Percentiles rank a stretch among this genome's conserved stretches.
Evolutionary conservation across 108 stramenopile species (phyloP).

Genomic region (Cyclotella sp.): DNA sequence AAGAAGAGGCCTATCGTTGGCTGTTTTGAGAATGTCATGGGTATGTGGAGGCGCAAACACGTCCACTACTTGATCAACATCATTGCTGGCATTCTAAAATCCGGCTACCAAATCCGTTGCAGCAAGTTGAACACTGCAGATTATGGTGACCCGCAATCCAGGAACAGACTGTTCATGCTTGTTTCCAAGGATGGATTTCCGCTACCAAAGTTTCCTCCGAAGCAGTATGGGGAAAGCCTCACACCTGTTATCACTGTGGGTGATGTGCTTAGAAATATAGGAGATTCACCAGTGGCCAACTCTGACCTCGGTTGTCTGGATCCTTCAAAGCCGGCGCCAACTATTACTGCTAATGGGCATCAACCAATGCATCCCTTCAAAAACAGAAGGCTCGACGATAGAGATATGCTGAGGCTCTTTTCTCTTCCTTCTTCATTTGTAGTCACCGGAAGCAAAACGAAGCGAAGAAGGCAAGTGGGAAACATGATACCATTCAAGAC

Average conservation of each 20-base stretch:
- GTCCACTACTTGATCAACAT: background rate
- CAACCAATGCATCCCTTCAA: slow-evolving; percentile 8
- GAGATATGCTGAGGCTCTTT: slow-evolving; percentile 13
- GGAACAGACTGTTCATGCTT: background rate
- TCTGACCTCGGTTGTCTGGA: background rate
- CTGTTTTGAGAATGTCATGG: slow-evolving; percentile 9
- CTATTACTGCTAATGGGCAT: background rate
- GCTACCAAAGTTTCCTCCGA: background rate
- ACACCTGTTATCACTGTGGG: background rate
- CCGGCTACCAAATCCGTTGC: slow-evolving; percentile 1
- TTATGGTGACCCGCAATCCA: slow-evolving; percentile 2
- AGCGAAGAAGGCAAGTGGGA: slow-evolving; percentile 8
- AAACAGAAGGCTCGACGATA: slow-evolving; percentile 10
- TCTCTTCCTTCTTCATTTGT: slow-evolving; percentile 12
- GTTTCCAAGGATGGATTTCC: background rate
- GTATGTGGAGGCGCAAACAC: slow-evolving; percentile 1
- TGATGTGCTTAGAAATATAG: background rate
- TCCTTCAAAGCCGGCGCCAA: background rate
- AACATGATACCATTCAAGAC: slow-evolving; percentile 19
- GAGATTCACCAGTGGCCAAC: background rate
- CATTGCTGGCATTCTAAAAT: background rate
- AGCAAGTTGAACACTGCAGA: background rate
- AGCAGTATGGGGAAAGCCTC: background rate
- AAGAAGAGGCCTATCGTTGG: slow-evolving; percentile 7
- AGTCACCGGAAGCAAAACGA: slow-evolving; percentile 3